A percentile compares a stretch with the other conserved stretches of the same genome.
Evolutionary conservation across 352 stramenopile species (phyloP).

Genomic region (Globisporangium radiosum): DNA sequence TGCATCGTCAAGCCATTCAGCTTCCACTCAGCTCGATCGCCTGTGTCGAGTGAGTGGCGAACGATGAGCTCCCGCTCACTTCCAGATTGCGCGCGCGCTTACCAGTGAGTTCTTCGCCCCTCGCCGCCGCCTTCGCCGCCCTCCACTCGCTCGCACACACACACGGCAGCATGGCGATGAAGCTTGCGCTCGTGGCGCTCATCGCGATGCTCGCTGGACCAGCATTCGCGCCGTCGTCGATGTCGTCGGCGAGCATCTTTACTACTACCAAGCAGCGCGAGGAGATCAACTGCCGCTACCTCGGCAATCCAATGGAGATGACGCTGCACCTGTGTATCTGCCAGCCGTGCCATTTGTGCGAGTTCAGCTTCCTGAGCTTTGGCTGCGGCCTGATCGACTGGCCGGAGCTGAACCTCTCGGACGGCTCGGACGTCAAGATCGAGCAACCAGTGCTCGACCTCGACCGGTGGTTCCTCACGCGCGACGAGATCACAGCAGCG

Average conservation of each 20-base stretch:
- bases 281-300: slow-evolving; percentile 12
- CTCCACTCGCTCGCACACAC: slow-evolving; percentile 3
- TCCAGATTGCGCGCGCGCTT: too few species aligned
- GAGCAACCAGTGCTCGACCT: slow-evolving; percentile 39
- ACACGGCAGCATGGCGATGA: background rate
- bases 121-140: background rate
- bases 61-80: too few species aligned
- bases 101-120: background rate
- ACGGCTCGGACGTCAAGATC: slow-evolving; percentile 20
- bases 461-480: slow-evolving; percentile 52
- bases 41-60: too few species aligned
- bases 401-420: slow-evolving; percentile 12
- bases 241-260: background rate
- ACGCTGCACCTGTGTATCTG: slow-evolving; percentile 31
- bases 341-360: slow-evolving; percentile 33
- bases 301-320: slow-evolving; percentile 18
- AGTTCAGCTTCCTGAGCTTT: slow-evolving; percentile 16
- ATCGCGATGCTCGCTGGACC: background rate
- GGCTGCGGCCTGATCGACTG: slow-evolving; percentile 18
- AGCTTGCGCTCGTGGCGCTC: slow-evolving; percentile 7
- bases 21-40: too few species aligned
- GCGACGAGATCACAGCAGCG: slow-evolving; percentile 39
- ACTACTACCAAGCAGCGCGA: background rate
- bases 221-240: background rate
- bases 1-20: too few species aligned